Conservation (phyloP, 768 basidiomycete species). For the Glaciozyma martinii region DNA sequence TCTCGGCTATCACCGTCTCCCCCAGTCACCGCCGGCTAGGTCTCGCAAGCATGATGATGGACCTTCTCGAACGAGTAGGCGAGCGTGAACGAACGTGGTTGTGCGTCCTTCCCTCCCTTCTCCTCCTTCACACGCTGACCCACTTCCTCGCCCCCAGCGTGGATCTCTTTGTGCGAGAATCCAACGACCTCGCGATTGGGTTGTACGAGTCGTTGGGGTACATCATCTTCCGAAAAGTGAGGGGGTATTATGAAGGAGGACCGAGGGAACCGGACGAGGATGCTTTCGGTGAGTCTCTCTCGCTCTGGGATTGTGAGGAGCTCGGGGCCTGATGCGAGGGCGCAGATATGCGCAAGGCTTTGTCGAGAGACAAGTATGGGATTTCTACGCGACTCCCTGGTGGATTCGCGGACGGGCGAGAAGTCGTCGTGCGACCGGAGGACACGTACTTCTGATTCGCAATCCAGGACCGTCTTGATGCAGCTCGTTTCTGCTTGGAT, state of each 20-base stretch:
- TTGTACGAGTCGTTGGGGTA: constrained; percentile 94
- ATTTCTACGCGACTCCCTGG: constrained; percentile 14
- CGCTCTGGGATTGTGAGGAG: constrained; percentile 33
- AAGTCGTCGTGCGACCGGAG: constrained; percentile 21
- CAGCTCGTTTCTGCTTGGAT: no score
- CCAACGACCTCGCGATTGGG: constrained; percentile 52
- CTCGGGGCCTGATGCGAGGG: constrained; percentile 10
- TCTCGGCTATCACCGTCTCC: constrained; percentile 88
- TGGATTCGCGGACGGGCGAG: constrained; percentile 11
- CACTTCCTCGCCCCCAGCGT: constrained; percentile 58
- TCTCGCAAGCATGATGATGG: constrained; percentile 79
- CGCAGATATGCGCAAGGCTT: constrained; percentile 46
- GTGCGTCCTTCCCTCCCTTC: constrained; percentile 5
- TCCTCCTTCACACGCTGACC: neutral
- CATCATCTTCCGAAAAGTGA: constrained; percentile 79
- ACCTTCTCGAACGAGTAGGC: constrained; percentile 72
- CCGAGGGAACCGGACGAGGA: constrained; percentile 78
- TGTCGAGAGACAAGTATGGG: constrained; percentile 41
- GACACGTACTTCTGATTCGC: constrained; percentile 20
- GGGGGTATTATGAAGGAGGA: constrained; percentile 81
- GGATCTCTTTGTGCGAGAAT: constrained; percentile 76
- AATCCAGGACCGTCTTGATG: no score
- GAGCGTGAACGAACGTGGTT: constrained; percentile 58
- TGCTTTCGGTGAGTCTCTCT: constrained; percentile 61
- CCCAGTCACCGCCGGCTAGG: constrained; percentile 84